Percentiles rank a stretch among this genome's conserved stretches.
These are phyloP conservation scores for Fusarium luffae DNA, from an alignment of 2,329 filamentous ascomycete species.

Conservation along the genomic window DNA sequence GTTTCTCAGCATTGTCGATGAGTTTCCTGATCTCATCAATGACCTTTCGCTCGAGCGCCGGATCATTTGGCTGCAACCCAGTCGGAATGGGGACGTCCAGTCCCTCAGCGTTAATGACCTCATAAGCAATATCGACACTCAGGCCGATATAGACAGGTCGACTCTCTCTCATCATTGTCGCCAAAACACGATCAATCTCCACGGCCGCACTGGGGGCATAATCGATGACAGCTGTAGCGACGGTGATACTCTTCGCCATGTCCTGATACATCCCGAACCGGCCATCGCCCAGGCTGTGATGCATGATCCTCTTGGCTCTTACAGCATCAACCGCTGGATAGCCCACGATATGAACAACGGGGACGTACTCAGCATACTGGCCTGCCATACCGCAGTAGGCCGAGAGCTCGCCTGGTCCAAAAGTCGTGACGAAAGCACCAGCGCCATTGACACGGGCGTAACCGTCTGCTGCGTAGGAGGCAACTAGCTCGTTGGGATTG, in stretches of 20 bases:
- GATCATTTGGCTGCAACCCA: accelerated
- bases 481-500: not conserved
- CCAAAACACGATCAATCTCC: not conserved
- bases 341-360: not conserved
- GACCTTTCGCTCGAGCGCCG: not conserved
- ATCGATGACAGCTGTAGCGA: not conserved
- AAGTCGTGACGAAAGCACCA: slow-evolving; percentile 1
- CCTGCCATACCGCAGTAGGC: not conserved
- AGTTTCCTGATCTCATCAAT: not conserved
- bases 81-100: not conserved
- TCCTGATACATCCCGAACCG: slow-evolving; percentile 2
- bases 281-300: slow-evolving; percentile 1
- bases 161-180: not conserved
- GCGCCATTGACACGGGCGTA: not conserved
- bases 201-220: not conserved
- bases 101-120: not conserved
- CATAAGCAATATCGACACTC: slow-evolving; percentile 1
- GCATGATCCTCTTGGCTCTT: not conserved
- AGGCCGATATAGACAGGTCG: not conserved
- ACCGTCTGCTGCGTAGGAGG: not conserved
- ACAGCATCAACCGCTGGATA: not conserved
- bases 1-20: not conserved
- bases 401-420: not conserved
- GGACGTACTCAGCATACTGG: not conserved
- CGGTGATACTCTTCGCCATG: not conserved